Evolutionary conservation across 331 rosid species (phyloP).

Genomic region (Malus hybrid): DNA sequence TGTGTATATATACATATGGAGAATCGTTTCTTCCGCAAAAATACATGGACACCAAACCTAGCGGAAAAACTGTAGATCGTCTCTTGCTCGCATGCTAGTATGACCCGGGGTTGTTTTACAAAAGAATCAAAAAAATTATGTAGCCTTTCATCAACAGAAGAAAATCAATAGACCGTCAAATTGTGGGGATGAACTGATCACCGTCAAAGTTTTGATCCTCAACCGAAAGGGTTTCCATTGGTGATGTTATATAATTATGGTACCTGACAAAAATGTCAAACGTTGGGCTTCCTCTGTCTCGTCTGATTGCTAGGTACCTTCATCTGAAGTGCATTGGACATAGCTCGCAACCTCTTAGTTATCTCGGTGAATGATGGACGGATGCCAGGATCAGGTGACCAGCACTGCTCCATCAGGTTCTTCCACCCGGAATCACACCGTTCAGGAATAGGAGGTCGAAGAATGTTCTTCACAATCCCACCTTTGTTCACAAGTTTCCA

Average conservation of each 20-base stretch:
- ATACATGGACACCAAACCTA: not conserved
- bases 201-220: conserved; percentile 5
- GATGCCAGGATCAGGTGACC: conserved; percentile 57
- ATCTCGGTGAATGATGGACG: conserved; percentile 64
- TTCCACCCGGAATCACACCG: conserved; percentile 57
- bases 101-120: not conserved
- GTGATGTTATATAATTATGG: not conserved
- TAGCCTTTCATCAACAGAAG: not conserved
- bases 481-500: conserved; percentile 27
- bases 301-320: conserved; percentile 25
- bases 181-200: not conserved
- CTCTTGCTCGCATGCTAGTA: conserved; percentile 7
- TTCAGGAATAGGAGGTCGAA: conserved; percentile 51
- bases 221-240: conserved; percentile 3
- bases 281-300: conserved; percentile 20
- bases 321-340: conserved; percentile 40
- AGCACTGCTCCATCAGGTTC: conserved; percentile 66
- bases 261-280: not conserved
- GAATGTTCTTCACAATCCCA: conserved; percentile 66
- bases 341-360: conserved; percentile 44
- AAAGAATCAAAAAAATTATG: conserved; percentile 26
- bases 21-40: conserved; percentile 2
- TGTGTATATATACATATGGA: conserved; percentile 14
- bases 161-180: conserved; percentile 7
- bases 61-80: not conserved